A percentile compares a stretch with the other conserved stretches of the same genome.
Conservation (phyloP, 805 yeast genomes). For the Yamadazyma phyllophila region DNA sequence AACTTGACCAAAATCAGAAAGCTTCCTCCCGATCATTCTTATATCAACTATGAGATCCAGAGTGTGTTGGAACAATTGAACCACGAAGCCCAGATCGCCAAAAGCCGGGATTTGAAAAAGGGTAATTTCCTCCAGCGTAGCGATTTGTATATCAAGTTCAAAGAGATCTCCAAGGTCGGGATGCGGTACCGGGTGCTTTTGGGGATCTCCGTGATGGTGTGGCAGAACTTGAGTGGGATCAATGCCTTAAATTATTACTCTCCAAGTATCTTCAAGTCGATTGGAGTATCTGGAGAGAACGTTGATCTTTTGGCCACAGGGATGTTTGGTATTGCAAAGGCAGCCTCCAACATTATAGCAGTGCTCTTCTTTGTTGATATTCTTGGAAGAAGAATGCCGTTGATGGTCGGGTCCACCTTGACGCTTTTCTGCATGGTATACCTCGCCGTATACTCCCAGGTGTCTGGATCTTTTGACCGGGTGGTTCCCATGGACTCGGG, state of each 20-base stretch:
- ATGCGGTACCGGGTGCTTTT: constrained; percentile 4
- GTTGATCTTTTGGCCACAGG: constrained; percentile 8
- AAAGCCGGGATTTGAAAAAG: not conserved
- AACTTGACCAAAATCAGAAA: constrained; percentile 42
- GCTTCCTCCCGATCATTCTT: constrained; percentile 3
- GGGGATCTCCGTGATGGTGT: constrained; percentile 5
- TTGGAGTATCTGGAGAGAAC: constrained; percentile 3
- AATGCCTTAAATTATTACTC: constrained; percentile 55
- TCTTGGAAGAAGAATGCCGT: constrained; percentile 72
- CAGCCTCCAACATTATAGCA: constrained; percentile 76
- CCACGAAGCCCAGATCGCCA: not conserved
- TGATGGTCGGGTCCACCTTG: constrained; percentile 52
- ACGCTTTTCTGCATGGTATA: constrained; percentile 4
- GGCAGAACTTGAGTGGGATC: constrained; percentile 8
- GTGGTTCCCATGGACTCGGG: constrained; percentile 4
- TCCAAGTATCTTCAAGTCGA: constrained; percentile 52
- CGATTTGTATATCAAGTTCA: constrained; percentile 1
- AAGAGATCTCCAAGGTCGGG: constrained; percentile 1
- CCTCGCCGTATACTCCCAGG: constrained; percentile 5
- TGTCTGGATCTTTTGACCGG: constrained; percentile 8
- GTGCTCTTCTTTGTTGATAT: constrained; percentile 75
- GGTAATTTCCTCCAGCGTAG: not conserved
- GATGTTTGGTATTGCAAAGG: constrained; percentile 2
- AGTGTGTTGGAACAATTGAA: constrained; percentile 3
- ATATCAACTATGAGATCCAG: constrained; percentile 7